Conservation (phyloP, 495 filamentous ascomycete genomes). For the Penicillium malachiteum region DNA sequence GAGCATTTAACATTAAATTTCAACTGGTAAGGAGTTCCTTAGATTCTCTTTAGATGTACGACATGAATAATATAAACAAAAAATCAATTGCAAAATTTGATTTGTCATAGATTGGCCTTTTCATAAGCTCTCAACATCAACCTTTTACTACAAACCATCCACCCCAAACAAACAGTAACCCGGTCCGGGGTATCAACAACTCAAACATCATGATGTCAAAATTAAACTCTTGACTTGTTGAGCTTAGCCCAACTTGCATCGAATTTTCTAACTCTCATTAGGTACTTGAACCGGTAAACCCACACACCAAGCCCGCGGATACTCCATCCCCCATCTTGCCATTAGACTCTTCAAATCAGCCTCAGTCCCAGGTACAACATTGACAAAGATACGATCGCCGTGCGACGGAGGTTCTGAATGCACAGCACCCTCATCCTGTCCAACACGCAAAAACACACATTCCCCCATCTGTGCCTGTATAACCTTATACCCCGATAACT, state of each 20-base stretch:
- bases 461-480: conserved; percentile 17
- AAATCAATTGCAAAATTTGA: too few species aligned
- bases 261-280: background rate
- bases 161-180: background rate
- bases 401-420: conserved; percentile 24
- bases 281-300: conserved; percentile 15
- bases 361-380: conserved; percentile 25
- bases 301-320: conserved; percentile 28
- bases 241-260: too few species aligned
- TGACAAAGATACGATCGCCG: conserved; percentile 27
- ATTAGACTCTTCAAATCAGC: conserved; percentile 20
- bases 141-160: background rate
- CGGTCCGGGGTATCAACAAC: too few species aligned
- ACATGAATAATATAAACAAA: too few species aligned
- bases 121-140: background rate
- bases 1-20: too few species aligned
- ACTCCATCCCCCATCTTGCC: conserved; percentile 30
- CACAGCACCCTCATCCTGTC: conserved; percentile 22
- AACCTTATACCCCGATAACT: conserved; percentile 3
- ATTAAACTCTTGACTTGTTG: too few species aligned
- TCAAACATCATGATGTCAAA: too few species aligned
- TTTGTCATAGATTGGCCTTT: too few species aligned
- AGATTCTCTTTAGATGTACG: too few species aligned
- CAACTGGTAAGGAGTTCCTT: too few species aligned
- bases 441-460: conserved; percentile 27